Percentiles rank a stretch among this genome's conserved stretches.
These are phyloP conservation scores for Talaromyces sp. DNA, from an alignment of 2,329 filamentous ascomycete genomes.

Conservation along the genomic window DNA sequence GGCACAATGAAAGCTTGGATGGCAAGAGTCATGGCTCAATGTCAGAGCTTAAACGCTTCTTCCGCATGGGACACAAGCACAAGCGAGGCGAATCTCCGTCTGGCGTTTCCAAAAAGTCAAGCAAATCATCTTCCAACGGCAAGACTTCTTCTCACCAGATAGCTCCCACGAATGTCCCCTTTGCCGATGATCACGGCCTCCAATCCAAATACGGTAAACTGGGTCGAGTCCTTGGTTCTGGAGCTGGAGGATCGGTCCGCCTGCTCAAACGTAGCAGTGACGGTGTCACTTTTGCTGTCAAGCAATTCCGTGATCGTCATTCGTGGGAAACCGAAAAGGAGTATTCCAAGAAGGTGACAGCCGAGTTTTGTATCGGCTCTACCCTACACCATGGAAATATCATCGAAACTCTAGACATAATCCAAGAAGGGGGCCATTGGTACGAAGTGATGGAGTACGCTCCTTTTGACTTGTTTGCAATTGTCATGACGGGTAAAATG, in stretches of 20 bases:
- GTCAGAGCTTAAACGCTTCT: conserved; percentile 94
- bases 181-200: conserved; percentile 88
- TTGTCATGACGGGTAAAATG: conserved; percentile 99
- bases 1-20: conserved; percentile 34
- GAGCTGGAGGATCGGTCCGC: conserved; percentile 88
- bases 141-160: conserved; percentile 52
- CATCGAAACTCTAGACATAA: conserved; percentile 94
- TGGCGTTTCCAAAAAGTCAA: conserved; percentile 52
- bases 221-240: conserved; percentile 86
- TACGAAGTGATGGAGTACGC: conserved; percentile 99
- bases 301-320: conserved; percentile 89
- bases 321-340: conserved; percentile 91
- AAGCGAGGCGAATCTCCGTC: conserved; percentile 59
- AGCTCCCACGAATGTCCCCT: conserved; percentile 58
- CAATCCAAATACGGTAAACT: conserved; percentile 93
- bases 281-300: conserved; percentile 90
- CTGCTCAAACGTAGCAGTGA: conserved; percentile 92
- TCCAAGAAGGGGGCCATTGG: conserved; percentile 90
- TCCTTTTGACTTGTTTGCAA: conserved; percentile 91
- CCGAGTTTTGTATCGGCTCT: conserved; percentile 96
- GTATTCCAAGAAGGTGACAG: conserved; percentile 96
- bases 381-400: conserved; percentile 97
- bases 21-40: conserved; percentile 69
- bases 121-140: conserved; percentile 40
- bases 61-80: conserved; percentile 65